Percentiles rank a stretch among this genome's conserved stretches.
These are phyloP conservation scores for Elongisporangium anandrum DNA, from an alignment of 352 stramenopile species.

Conservation along the genomic window DNA sequence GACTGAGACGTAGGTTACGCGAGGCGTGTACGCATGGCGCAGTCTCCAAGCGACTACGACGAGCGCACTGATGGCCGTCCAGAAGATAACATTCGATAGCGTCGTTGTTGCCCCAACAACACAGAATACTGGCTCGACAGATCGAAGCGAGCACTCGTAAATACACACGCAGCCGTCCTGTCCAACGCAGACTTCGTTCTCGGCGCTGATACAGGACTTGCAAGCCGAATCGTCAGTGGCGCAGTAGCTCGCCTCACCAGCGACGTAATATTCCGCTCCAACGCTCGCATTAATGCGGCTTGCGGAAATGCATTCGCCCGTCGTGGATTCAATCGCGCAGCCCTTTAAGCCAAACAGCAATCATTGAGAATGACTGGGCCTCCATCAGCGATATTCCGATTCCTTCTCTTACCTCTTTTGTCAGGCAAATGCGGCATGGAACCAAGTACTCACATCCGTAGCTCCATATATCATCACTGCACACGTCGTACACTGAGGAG, in stretches of 20 bases:
- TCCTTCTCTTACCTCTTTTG: background rate
- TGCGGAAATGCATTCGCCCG: conserved; percentile 27
- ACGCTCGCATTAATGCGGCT: conserved; percentile 8
- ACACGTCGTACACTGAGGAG: background rate
- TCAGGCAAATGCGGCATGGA: conserved; percentile 14
- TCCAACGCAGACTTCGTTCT: conserved; percentile 15
- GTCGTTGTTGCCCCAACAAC: background rate
- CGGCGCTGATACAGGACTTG: conserved; percentile 7
- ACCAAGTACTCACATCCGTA: conserved; percentile 10
- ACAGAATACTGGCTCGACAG: conserved; percentile 1
- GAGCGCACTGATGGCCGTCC: background rate
- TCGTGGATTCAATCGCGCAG: conserved; percentile 35
- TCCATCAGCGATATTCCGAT: no score
- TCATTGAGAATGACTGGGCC: no score
- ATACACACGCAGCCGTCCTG: conserved; percentile 17
- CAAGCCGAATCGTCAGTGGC: conserved; percentile 17
- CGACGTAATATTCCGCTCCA: conserved; percentile 18
- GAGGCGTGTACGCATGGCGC: background rate
- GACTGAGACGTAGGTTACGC: background rate
- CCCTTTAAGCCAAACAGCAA: background rate
- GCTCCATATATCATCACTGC: conserved; percentile 7
- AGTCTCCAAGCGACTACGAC: background rate
- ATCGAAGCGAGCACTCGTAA: conserved; percentile 17
- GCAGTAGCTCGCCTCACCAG: conserved; percentile 19
- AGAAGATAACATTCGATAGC: background rate